phyloP scores from a whole-genome alignment of 2,329 filamentous ascomycete species.

The Colletotrichum spinosum region DNA sequence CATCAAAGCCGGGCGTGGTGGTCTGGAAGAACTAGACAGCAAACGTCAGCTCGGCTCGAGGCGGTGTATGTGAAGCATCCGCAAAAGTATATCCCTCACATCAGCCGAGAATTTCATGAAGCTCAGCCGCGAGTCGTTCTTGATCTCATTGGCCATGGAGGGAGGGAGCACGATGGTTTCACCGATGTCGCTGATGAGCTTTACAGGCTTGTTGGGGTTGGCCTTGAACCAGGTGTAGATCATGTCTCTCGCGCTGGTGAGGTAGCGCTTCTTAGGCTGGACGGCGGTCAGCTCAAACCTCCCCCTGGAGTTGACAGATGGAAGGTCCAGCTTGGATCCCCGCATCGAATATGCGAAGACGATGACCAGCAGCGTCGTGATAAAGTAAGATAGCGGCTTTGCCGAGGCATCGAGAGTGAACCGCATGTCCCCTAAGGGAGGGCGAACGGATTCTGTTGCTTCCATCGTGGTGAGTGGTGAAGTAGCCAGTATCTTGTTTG shows the following conservation, averaged over 20 bases:
- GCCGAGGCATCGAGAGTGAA: constrained; percentile 12
- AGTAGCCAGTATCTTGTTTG: background rate
- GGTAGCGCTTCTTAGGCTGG: constrained; percentile 11
- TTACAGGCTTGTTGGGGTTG: constrained; percentile 22
- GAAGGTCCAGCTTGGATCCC: constrained; percentile 17
- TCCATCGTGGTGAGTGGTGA: background rate
- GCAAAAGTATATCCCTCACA: background rate
- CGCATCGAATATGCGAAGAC: constrained; percentile 22
- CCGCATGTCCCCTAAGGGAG: background rate
- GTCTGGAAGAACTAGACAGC: constrained; percentile 15
- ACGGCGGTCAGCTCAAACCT: constrained; percentile 18
- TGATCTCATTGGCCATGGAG: constrained; percentile 22
- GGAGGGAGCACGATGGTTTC: constrained; percentile 14
- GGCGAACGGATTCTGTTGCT: background rate
- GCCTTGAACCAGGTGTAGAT: constrained; percentile 18
- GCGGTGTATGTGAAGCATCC: background rate
- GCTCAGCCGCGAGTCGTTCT: constrained; percentile 6
- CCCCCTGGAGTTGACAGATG: constrained; percentile 16
- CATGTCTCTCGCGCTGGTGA: constrained; percentile 7
- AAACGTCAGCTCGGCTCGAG: background rate
- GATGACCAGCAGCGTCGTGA: constrained; percentile 18
- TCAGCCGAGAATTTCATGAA: constrained; percentile 4
- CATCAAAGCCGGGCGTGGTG: constrained; percentile 5
- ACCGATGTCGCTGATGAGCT: constrained; percentile 9
- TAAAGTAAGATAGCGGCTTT: constrained; percentile 21